Evolutionary conservation across 2,329 filamentous ascomycete species (phyloP).

Genomic region (Talaromyces sp.): DNA sequence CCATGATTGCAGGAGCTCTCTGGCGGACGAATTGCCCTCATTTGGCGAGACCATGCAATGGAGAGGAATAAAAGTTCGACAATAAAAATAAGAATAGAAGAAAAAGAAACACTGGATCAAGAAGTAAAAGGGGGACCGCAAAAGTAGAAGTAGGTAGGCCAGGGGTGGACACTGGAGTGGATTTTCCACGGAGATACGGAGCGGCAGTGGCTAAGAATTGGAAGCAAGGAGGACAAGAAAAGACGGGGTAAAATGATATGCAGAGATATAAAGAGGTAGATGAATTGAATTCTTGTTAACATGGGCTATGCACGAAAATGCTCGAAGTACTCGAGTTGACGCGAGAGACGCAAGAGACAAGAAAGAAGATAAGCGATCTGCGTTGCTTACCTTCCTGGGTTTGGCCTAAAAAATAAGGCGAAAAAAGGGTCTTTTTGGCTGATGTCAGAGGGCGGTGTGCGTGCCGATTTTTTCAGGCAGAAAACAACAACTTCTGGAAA

Average conservation of each 20-base stretch:
- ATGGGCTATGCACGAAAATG: not conserved
- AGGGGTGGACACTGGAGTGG: not conserved
- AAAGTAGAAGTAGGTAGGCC: not conserved
- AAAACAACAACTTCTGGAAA: not conserved
- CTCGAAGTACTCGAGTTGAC: no score
- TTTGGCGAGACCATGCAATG: conserved; percentile 21
- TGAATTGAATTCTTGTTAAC: not conserved
- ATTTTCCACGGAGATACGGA: conserved; percentile 2
- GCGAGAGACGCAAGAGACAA: not conserved
- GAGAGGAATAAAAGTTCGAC: not conserved
- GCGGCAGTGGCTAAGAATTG: not conserved
- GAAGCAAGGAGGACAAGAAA: not conserved
- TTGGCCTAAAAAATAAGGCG: not conserved
- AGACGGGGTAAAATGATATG: not conserved
- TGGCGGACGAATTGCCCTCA: conserved; percentile 33
- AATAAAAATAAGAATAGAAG: conserved; percentile 16
- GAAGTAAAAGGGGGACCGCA: conserved; percentile 13
- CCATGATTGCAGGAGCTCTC: conserved; percentile 33
- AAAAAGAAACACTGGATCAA: conserved; percentile 5
- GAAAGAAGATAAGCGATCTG: not conserved
- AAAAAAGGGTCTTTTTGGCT: conserved; percentile 5
- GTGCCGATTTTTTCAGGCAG: not conserved
- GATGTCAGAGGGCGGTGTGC: not conserved
- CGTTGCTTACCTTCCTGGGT: not conserved
- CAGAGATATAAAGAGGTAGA: not conserved